Evolutionary conservation across 129 eudicot genomes (phyloP).

Genomic region (Flaveria sonorensis): DNA sequence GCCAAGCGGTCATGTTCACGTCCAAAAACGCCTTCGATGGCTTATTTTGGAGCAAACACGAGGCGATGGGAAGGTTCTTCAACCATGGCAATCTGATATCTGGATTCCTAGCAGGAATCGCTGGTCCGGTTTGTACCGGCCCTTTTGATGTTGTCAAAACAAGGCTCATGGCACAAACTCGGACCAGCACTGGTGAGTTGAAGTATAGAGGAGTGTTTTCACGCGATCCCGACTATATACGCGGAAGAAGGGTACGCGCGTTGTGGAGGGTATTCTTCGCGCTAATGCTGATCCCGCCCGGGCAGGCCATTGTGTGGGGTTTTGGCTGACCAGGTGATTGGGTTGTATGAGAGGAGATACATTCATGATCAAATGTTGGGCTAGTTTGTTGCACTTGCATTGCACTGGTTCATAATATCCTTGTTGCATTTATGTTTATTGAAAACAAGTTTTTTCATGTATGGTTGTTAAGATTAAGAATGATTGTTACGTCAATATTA

Average conservation of each 20-base stretch:
- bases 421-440: too few relatives aligned
- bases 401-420: too few relatives aligned
- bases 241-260: conserved; percentile 81
- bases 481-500: too few relatives aligned
- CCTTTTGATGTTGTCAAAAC: conserved; percentile 98
- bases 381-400: neutral
- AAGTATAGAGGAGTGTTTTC: conserved; percentile 89
- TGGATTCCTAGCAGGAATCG: conserved; percentile 86
- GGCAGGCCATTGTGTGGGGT: conserved; percentile 97
- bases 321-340: conserved; percentile 91
- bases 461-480: too few relatives aligned
- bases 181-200: conserved; percentile 46
- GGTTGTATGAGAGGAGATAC: conserved; percentile 73
- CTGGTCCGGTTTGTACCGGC: conserved; percentile 84
- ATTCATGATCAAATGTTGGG: conserved; percentile 16
- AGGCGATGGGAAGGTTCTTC: conserved; percentile 81
- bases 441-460: too few relatives aligned
- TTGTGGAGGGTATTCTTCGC: conserved; percentile 85
- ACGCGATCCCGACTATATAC: conserved; percentile 70
- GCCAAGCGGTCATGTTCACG: conserved; percentile 96
- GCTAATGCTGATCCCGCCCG: conserved; percentile 94
- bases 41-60: conserved; percentile 74
- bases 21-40: conserved; percentile 75
- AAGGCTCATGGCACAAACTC: conserved; percentile 89
- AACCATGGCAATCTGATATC: conserved; percentile 94